phyloP scores from a whole-genome alignment of 2,329 filamentous ascomycete species.

The Zopfia rhizophila region DNA sequence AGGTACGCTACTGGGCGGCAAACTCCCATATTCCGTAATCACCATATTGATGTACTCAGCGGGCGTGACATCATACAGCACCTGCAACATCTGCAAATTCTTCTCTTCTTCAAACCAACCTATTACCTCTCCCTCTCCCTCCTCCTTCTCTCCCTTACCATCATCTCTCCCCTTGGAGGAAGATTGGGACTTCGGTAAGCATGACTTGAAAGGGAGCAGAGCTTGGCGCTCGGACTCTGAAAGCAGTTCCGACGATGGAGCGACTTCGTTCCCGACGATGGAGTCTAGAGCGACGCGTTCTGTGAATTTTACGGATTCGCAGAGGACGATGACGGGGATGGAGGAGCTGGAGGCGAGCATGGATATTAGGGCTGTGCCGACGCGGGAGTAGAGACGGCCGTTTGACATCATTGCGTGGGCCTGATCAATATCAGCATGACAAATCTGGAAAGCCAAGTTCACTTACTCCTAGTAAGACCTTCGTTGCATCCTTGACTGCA shows the following conservation, averaged over 20 bases:
- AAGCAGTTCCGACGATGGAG: slow-evolving; percentile 74
- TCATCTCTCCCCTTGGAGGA: slow-evolving; percentile 8
- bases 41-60: slow-evolving; percentile 88
- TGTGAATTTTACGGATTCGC: slow-evolving; percentile 95
- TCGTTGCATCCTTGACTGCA: slow-evolving; percentile 75
- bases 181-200: slow-evolving; percentile 26
- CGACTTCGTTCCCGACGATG: slow-evolving; percentile 93
- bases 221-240: slow-evolving; percentile 45
- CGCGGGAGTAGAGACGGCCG: slow-evolving; percentile 86
- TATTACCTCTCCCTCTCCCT: slow-evolving; percentile 37
- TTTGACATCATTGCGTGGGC: slow-evolving; percentile 95
- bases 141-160: slow-evolving; percentile 36
- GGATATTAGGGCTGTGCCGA: slow-evolving; percentile 87
- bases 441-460: neutral
- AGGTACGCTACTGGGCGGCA: slow-evolving; percentile 87
- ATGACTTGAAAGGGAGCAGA: slow-evolving; percentile 42
- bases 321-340: slow-evolving; percentile 86
- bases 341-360: slow-evolving; percentile 80
- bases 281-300: slow-evolving; percentile 90
- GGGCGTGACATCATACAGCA: slow-evolving; percentile 93
- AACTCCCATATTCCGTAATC: slow-evolving; percentile 88
- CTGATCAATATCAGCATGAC: neutral
- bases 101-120: slow-evolving; percentile 49
- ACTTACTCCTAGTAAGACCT: slow-evolving; percentile 77
- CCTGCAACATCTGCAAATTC: slow-evolving; percentile 70